Evolutionary conservation across 225 moss, liverwort and hornwort species (phyloP).

Genomic region (Pleurozium schreberi): DNA sequence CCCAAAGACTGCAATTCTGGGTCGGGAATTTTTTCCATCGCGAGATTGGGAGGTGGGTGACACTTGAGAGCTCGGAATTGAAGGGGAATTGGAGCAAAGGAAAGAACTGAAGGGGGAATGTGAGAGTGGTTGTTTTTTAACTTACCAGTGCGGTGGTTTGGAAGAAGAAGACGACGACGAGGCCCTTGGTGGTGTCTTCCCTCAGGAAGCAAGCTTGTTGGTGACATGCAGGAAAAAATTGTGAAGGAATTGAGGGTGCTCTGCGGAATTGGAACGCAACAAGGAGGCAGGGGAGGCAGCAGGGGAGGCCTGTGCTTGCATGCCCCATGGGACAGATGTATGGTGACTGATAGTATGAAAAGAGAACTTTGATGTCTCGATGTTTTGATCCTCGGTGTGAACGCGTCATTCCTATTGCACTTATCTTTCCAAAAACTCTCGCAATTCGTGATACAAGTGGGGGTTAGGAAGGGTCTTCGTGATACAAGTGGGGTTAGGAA

Average conservation of each 20-base stretch:
- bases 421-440: not conserved
- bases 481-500: not conserved
- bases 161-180: not conserved
- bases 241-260: not conserved
- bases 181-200: not conserved
- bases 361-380: not conserved
- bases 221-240: not conserved
- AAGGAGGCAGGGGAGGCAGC: not conserved
- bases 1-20: not conserved
- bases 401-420: not conserved
- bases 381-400: not conserved
- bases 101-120: not conserved
- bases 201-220: not conserved
- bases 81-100: not conserved
- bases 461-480: not conserved
- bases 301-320: not conserved
- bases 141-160: not conserved
- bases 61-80: constrained; percentile 1
- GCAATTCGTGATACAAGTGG: no score
- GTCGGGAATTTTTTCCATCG: not conserved
- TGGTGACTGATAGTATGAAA: not conserved
- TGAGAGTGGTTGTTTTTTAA: not conserved
- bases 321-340: not conserved
- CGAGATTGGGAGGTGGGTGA: not conserved
- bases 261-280: not conserved